phyloP scores from a whole-genome alignment of 164 flowering plant genomes.

The Cinnamomum chago region DNA sequence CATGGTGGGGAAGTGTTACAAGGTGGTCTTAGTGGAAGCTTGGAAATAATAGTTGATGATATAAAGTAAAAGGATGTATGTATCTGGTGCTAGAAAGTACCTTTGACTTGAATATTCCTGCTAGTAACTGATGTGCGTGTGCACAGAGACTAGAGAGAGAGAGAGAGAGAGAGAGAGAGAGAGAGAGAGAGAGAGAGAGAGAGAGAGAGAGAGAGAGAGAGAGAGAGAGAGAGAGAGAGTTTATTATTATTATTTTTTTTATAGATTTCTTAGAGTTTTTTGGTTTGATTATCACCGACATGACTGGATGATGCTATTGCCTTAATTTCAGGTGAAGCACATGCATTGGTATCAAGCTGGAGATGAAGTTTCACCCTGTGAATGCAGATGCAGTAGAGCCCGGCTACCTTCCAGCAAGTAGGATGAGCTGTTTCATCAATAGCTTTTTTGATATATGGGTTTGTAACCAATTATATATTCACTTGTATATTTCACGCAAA shows the following conservation, averaged over 20 bases:
- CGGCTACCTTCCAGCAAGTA: constrained; percentile 92
- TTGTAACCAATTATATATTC: neutral
- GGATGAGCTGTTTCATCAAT: constrained; percentile 17
- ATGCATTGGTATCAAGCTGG: constrained; percentile 82
- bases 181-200: neutral
- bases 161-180: neutral
- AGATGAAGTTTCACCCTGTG: constrained; percentile 71
- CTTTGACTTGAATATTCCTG: too few relatives aligned
- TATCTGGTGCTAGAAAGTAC: too few relatives aligned
- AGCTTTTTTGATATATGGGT: neutral
- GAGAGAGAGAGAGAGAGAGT: neutral
- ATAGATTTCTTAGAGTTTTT: too few relatives aligned
- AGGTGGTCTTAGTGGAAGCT: too few relatives aligned
- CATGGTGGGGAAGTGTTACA: too few relatives aligned
- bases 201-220: neutral
- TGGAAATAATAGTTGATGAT: too few relatives aligned
- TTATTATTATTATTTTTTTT: too few relatives aligned
- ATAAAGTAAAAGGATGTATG: too few relatives aligned
- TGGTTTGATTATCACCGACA: neutral
- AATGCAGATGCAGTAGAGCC: constrained; percentile 90
- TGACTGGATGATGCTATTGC: neutral
- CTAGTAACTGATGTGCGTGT: too few relatives aligned
- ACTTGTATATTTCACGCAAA: neutral
- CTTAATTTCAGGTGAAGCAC: constrained; percentile 75
- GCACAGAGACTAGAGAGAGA: neutral